A percentile compares a stretch with the other conserved stretches of the same genome.
Evolutionary conservation across 208 protist species (phyloP).

Genomic region (Acanthamoeba royreba): DNA sequence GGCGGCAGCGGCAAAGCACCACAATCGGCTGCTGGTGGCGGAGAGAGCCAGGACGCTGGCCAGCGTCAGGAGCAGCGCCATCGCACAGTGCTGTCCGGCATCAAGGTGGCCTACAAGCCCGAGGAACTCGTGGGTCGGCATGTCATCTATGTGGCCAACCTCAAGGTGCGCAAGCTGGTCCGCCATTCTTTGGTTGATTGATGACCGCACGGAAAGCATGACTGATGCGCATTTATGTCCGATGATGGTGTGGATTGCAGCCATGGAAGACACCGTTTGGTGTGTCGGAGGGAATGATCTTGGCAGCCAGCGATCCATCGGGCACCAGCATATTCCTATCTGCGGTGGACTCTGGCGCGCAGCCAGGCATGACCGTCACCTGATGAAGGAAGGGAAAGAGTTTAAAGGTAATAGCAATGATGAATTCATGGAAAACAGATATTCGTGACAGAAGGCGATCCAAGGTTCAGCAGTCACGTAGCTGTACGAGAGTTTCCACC

Average conservation of each 20-base stretch:
- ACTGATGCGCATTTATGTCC: neutral
- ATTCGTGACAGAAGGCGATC: no score
- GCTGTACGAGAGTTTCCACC: neutral
- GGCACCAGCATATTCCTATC: neutral
- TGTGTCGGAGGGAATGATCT: neutral
- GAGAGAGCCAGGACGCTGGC: neutral
- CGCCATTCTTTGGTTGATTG: neutral
- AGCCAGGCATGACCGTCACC: neutral
- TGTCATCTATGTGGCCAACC: conserved; percentile 14
- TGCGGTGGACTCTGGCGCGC: neutral
- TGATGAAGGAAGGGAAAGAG: neutral
- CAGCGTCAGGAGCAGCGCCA: neutral
- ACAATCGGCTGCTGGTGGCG: neutral
- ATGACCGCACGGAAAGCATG: neutral
- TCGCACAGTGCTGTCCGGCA: neutral
- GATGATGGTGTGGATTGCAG: no score
- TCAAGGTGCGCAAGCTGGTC: neutral
- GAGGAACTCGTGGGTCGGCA: neutral
- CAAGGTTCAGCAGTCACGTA: neutral
- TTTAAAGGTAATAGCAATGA: neutral
- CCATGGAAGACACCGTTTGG: conserved; percentile 1
- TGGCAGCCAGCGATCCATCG: neutral
- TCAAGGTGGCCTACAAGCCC: neutral
- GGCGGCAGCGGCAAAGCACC: neutral
- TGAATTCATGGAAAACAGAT: no score